A percentile compares a stretch with the other conserved stretches of the same genome.
Conservation (phyloP, 139 green algal species). For the Volvox africanus region DNA sequence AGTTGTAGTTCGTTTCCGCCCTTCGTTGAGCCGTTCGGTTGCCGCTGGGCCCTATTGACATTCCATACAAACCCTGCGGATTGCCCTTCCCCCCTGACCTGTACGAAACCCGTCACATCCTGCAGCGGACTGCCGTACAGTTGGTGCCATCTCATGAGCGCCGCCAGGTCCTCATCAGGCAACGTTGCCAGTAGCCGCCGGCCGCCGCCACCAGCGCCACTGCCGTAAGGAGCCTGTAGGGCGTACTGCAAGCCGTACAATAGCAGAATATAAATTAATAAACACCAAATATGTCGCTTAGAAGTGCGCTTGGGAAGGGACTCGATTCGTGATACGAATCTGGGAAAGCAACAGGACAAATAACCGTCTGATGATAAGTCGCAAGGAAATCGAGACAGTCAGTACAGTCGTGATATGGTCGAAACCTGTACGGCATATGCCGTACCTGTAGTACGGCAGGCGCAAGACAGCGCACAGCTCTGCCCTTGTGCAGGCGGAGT, state of each 20-base stretch:
- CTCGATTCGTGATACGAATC: no score
- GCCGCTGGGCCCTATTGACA: no score
- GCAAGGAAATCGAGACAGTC: no score
- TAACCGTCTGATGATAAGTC: no score
- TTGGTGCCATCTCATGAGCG: slow-evolving; percentile 17
- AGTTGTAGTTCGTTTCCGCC: no score
- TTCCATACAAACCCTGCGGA: no score
- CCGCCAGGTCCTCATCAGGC: slow-evolving; percentile 20
- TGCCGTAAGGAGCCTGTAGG: background rate
- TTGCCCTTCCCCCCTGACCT: background rate
- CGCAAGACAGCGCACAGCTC: background rate
- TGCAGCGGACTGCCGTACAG: background rate
- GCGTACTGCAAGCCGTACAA: background rate
- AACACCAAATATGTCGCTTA: no score
- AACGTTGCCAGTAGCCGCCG: background rate
- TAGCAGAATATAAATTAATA: no score
- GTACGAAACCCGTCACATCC: background rate
- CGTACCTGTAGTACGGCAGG: slow-evolving; percentile 3
- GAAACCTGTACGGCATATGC: background rate
- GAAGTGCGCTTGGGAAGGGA: no score
- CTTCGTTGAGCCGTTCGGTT: no score
- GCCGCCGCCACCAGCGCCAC: background rate
- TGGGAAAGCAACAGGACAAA: no score
- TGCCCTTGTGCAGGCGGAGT: slow-evolving; percentile 1
- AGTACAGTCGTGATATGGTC: no score